A percentile compares a stretch with the other conserved stretches of the same genome.
Conservation (phyloP, 1,139 yeast genomes). For the Lizanozyma gosingica region DNA sequence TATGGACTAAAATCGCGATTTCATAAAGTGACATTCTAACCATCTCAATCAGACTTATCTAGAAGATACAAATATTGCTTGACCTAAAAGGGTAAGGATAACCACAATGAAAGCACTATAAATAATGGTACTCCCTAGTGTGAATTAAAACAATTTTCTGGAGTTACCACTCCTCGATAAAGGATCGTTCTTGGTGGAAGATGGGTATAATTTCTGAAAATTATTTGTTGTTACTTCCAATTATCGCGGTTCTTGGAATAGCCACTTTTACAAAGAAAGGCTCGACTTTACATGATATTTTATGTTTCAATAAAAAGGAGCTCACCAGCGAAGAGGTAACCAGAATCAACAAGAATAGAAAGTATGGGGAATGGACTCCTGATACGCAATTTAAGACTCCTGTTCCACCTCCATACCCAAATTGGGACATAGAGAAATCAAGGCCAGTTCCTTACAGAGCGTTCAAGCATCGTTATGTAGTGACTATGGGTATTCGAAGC, state of each 20-base stretch:
- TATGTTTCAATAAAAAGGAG: too few relatives aligned
- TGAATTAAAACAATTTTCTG: too few relatives aligned
- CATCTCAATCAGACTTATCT: too few relatives aligned
- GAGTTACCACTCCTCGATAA: too few relatives aligned
- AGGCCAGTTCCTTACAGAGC: constrained; percentile 55
- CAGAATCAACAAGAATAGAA: constrained; percentile 26
- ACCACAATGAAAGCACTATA: too few relatives aligned
- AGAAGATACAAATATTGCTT: too few relatives aligned
- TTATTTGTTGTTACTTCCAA: not conserved
- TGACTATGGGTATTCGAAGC: constrained; percentile 57
- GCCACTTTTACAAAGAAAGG: not conserved
- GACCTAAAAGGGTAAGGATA: too few relatives aligned
- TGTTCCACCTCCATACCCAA: constrained; percentile 32
- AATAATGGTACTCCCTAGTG: too few relatives aligned
- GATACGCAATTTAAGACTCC: constrained; percentile 41
- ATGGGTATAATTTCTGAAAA: not conserved
- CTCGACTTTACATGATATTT: not conserved
- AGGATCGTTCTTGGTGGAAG: too few relatives aligned
- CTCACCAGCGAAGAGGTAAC: not conserved
- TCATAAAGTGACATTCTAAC: too few relatives aligned
- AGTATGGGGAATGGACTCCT: constrained; percentile 42
- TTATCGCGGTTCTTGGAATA: not conserved
- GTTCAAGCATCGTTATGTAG: constrained; percentile 46
- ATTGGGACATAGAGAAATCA: constrained; percentile 45
- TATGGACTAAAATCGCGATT: too few relatives aligned